Evolutionary conservation across 1,284 basidiomycete species (phyloP).

Genomic region (Melampsora americana): DNA sequence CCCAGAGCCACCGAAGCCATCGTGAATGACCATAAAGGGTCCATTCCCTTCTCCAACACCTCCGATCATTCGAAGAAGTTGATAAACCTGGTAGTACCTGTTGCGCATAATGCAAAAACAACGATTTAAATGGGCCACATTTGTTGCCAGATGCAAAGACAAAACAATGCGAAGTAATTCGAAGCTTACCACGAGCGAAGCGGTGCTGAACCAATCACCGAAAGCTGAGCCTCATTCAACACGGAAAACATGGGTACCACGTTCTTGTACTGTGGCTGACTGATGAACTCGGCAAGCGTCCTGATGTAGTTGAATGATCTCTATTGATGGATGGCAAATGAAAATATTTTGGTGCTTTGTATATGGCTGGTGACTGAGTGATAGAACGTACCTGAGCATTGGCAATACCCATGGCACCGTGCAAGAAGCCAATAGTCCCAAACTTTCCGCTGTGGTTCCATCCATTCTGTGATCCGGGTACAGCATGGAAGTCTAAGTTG

Average conservation of each 20-base stretch:
- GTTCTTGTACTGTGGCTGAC: slow-evolving; percentile 51
- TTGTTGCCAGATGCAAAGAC: not conserved
- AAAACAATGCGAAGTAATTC: not conserved
- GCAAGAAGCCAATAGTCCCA: slow-evolving; percentile 58
- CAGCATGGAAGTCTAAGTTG: slow-evolving; percentile 76
- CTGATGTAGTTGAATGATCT: slow-evolving; percentile 49
- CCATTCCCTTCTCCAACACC: slow-evolving; percentile 77
- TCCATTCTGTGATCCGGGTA: slow-evolving; percentile 66
- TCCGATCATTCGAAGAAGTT: slow-evolving; percentile 69
- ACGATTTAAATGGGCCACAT: slow-evolving; percentile 26
- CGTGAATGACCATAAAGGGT: slow-evolving; percentile 70
- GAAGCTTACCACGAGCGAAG: slow-evolving; percentile 29
- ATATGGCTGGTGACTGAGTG: not conserved
- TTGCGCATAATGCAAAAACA: slow-evolving; percentile 45
- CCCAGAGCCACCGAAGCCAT: slow-evolving; percentile 65
- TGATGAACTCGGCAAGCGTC: slow-evolving; percentile 53
- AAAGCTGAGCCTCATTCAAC: slow-evolving; percentile 48
- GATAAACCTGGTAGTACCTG: slow-evolving; percentile 73
- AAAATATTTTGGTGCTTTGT: not conserved
- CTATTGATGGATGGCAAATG: not conserved
- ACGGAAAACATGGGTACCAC: slow-evolving; percentile 50
- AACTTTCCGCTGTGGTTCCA: slow-evolving; percentile 43
- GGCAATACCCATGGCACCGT: slow-evolving; percentile 64
- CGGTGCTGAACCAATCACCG: slow-evolving; percentile 44
- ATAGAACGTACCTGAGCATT: slow-evolving; percentile 48